Evolutionary conservation across 495 filamentous ascomycete genomes (phyloP).

Genomic region (Bryoglossum gracile): DNA sequence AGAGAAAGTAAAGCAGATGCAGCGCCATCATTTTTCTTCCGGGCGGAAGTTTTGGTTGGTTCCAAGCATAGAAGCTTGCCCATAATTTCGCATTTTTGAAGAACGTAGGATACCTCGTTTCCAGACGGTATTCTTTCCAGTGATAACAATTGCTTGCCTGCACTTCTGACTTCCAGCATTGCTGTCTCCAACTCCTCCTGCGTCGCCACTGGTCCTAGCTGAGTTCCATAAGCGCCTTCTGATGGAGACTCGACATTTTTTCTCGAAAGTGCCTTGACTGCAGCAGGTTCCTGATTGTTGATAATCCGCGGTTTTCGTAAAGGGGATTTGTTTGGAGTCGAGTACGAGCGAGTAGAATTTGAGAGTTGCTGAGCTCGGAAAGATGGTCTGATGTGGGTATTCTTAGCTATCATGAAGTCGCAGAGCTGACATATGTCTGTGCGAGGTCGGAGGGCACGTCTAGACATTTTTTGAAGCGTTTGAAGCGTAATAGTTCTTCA

Average conservation of each 20-base stretch:
- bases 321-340: constrained; percentile 1
- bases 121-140: constrained; percentile 15
- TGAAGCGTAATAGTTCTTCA: neutral
- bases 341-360: constrained; percentile 6
- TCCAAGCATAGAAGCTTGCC: constrained; percentile 12
- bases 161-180: constrained; percentile 8
- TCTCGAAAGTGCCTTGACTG: neutral
- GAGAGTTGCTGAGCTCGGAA: constrained; percentile 3
- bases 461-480: constrained; percentile 14
- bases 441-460: constrained; percentile 8
- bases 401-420: constrained; percentile 15
- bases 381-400: neutral
- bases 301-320: constrained; percentile 1
- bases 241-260: neutral
- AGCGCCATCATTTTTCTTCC: constrained; percentile 17
- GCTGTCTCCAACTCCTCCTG: constrained; percentile 5
- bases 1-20: constrained; percentile 23
- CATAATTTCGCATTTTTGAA: constrained; percentile 14
- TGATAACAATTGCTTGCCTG: constrained; percentile 4
- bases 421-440: constrained; percentile 25
- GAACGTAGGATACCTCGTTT: constrained; percentile 7
- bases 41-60: neutral
- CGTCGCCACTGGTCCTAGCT: no score
- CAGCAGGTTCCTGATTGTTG: neutral
- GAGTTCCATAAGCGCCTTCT: neutral